Evolutionary conservation across 768 basidiomycete species (phyloP).

Genomic region (Boletus patriciae): DNA sequence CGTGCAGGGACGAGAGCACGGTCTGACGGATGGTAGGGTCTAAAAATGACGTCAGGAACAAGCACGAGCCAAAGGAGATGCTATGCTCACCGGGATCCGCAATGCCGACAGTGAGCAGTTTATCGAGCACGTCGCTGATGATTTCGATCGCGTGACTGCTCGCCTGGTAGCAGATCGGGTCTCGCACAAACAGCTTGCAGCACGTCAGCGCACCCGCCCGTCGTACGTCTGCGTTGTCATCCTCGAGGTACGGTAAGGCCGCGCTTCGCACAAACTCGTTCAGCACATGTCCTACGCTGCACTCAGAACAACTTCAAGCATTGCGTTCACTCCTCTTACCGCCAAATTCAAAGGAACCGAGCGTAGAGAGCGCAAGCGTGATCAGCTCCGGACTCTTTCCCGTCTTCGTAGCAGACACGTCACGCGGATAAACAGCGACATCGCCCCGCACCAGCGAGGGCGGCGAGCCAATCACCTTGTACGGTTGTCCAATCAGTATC

Average conservation of each 20-base stretch:
- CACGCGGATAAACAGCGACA: slow-evolving; percentile 46
- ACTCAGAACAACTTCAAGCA: slow-evolving; percentile 11
- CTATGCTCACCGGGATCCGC: slow-evolving; percentile 80
- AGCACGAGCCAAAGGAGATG: not conserved
- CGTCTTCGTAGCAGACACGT: slow-evolving; percentile 50
- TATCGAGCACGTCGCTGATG: slow-evolving; percentile 97
- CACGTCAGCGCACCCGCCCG: slow-evolving; percentile 90
- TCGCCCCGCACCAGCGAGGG: slow-evolving; percentile 57
- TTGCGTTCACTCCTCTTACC: slow-evolving; percentile 46
- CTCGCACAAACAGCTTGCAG: slow-evolving; percentile 86
- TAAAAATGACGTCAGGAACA: slow-evolving; percentile 7
- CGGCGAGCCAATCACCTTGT: slow-evolving; percentile 87
- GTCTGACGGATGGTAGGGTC: slow-evolving; percentile 82
- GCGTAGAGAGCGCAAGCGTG: slow-evolving; percentile 79
- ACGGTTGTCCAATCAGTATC: slow-evolving; percentile 79
- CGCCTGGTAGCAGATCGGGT: slow-evolving; percentile 94
- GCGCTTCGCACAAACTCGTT: slow-evolving; percentile 95
- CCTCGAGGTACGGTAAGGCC: slow-evolving; percentile 90
- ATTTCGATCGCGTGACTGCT: slow-evolving; percentile 96
- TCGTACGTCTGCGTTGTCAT: slow-evolving; percentile 85
- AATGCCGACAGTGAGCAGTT: slow-evolving; percentile 90
- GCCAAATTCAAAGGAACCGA: slow-evolving; percentile 93
- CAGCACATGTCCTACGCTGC: slow-evolving; percentile 71
- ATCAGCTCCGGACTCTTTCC: slow-evolving; percentile 68
- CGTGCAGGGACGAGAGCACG: slow-evolving; percentile 83